Conservation (phyloP, 768 basidiomycete genomes). For the Termitomyces sp. region DNA sequence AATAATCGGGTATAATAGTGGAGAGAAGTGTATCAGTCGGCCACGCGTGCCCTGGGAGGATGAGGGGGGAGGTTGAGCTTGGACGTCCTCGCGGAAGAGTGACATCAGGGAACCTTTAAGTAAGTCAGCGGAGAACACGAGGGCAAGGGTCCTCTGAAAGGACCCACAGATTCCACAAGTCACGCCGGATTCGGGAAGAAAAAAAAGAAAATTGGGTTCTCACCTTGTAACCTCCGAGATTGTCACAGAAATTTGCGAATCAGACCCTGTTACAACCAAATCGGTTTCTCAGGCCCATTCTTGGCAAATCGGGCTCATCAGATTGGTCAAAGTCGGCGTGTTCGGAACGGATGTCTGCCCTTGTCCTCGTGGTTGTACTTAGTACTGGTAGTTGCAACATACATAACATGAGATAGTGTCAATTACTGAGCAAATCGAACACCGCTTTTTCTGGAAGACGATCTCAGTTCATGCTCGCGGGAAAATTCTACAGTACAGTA, state of each 20-base stretch:
- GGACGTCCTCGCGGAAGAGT: conserved; percentile 31
- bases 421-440: not conserved
- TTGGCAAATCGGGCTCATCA: conserved; percentile 26
- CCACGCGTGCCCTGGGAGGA: conserved; percentile 11
- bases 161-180: not conserved
- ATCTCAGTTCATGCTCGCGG: not conserved
- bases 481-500: not conserved
- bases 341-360: not conserved
- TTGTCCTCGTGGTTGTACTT: not conserved
- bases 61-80: conserved; percentile 22
- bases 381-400: too few species aligned
- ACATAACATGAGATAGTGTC: too few species aligned
- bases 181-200: not conserved
- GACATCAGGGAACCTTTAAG: conserved; percentile 29
- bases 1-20: conserved; percentile 21
- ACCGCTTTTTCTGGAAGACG: not conserved
- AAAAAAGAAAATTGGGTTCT: too few species aligned
- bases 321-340: not conserved
- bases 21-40: conserved; percentile 12
- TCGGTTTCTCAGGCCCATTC: conserved; percentile 13
- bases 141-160: conserved; percentile 20
- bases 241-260: conserved; percentile 13
- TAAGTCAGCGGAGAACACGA: conserved; percentile 35
- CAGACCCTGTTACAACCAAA: conserved; percentile 29
- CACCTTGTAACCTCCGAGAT: too few species aligned